These are phyloP conservation scores for Ligustrum vulgare DNA, from an alignment of 257 asterid species.

Conservation along the genomic window DNA sequence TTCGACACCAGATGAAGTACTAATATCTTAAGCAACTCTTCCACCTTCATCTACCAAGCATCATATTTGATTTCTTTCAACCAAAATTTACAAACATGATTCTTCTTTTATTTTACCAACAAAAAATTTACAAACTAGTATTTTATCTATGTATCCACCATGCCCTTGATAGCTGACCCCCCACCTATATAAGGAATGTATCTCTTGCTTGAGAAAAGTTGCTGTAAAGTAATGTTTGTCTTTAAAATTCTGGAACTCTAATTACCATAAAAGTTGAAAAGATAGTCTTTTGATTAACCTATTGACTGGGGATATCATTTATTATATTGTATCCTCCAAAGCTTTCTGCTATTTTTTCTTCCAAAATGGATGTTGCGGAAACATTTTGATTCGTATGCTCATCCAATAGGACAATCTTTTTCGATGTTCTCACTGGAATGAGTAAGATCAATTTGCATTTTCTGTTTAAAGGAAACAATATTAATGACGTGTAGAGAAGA, in stretches of 20 bases:
- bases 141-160: conserved; percentile 4
- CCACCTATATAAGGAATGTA: conserved; percentile 10
- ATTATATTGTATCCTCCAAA: neutral
- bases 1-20: conserved; percentile 38
- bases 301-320: conserved; percentile 20
- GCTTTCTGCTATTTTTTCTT: conserved; percentile 20
- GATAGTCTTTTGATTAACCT: conserved; percentile 20
- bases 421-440: conserved; percentile 7
- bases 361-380: conserved; percentile 1
- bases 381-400: conserved; percentile 1
- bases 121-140: too few species aligned
- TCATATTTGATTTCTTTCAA: conserved; percentile 37
- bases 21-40: conserved; percentile 45
- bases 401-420: conserved; percentile 4
- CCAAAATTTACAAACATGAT: too few species aligned
- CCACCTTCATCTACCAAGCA: conserved; percentile 43
- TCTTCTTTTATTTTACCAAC: too few species aligned
- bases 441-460: conserved; percentile 15
- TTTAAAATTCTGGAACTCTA: neutral
- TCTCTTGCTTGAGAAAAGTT: conserved; percentile 1
- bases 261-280: neutral
- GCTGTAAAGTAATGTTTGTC: neutral
- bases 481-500: neutral
- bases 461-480: conserved; percentile 14
- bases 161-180: conserved; percentile 10